A percentile compares a stretch with the other conserved stretches of the same genome.
phyloP scores from a whole-genome alignment of 2,329 filamentous ascomycete genomes.

The Anisogramma anomala region DNA sequence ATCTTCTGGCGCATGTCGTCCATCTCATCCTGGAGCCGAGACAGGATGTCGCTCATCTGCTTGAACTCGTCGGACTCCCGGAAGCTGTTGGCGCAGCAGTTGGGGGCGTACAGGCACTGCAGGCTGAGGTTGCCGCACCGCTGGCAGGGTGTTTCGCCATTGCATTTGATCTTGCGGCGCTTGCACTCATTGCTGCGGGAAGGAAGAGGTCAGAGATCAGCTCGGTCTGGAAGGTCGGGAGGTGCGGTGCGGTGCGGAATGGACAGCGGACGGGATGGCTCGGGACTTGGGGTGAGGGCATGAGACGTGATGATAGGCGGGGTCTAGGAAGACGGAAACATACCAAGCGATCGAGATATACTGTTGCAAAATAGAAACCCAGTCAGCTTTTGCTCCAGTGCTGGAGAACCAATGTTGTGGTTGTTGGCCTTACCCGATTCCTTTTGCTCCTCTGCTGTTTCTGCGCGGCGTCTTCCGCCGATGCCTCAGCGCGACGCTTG shows the following conservation, averaged over 20 bases:
- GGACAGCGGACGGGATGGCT: not conserved
- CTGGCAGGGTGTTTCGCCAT: constrained; percentile 56
- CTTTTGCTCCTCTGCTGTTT: constrained; percentile 50
- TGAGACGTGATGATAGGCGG: too few relatives aligned
- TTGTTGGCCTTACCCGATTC: constrained; percentile 46
- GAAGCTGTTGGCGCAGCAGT: constrained; percentile 64
- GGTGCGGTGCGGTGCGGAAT: too few relatives aligned
- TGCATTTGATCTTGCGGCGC: constrained; percentile 65
- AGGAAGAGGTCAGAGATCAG: constrained; percentile 6
- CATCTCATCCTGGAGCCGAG: constrained; percentile 71
- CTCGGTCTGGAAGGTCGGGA: not conserved
- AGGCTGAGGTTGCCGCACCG: constrained; percentile 58
- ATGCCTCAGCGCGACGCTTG: constrained; percentile 29
- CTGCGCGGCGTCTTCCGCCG: constrained; percentile 24
- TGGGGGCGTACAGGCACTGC: constrained; percentile 53
- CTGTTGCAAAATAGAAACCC: constrained; percentile 21
- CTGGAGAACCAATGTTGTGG: too few relatives aligned
- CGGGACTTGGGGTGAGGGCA: not conserved
- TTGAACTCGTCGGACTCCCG: constrained; percentile 89
- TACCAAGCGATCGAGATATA: constrained; percentile 54
- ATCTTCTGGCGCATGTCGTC: constrained; percentile 63
- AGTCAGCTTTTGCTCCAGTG: constrained; percentile 6
- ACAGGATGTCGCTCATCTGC: constrained; percentile 64
- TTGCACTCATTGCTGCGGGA: constrained; percentile 56
- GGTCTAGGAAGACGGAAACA: too few relatives aligned